Conservation (phyloP, 495 filamentous ascomycete species). For the Penicillium silybi region DNA sequence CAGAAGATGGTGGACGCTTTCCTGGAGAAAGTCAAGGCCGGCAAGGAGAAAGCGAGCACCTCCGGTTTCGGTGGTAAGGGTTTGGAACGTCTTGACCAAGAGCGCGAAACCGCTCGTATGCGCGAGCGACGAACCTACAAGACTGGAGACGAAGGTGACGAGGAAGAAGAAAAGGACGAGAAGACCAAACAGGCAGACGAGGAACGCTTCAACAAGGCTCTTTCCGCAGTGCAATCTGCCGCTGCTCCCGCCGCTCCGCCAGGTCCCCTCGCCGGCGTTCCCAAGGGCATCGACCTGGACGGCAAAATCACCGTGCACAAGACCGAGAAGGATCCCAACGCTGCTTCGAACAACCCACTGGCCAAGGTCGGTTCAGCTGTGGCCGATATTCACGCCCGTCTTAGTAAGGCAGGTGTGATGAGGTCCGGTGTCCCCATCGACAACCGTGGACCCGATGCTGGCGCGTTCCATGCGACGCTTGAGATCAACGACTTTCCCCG, state of each 20-base stretch:
- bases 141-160: constrained; percentile 84
- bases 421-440: constrained; percentile 93
- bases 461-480: constrained; percentile 93
- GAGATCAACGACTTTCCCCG: constrained; percentile 99
- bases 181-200: constrained; percentile 49
- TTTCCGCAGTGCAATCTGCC: constrained; percentile 59
- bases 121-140: constrained; percentile 87
- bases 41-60: constrained; percentile 76
- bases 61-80: constrained; percentile 95
- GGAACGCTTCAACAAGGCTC: constrained; percentile 62
- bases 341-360: constrained; percentile 61
- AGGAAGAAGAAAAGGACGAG: constrained; percentile 75
- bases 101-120: constrained; percentile 77
- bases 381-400: constrained; percentile 77
- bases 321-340: constrained; percentile 54
- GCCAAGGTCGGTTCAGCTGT: constrained; percentile 83
- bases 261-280: constrained; percentile 46
- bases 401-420: constrained; percentile 81
- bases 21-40: constrained; percentile 84
- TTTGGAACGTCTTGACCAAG: constrained; percentile 83
- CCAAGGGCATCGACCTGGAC: constrained; percentile 64
- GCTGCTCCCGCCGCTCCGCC: constrained; percentile 34
- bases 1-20: constrained; percentile 64
- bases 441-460: constrained; percentile 97
- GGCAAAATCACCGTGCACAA: constrained; percentile 78